phyloP scores from a whole-genome alignment of 805 yeast species.

The Monosporozyma aerobia region DNA sequence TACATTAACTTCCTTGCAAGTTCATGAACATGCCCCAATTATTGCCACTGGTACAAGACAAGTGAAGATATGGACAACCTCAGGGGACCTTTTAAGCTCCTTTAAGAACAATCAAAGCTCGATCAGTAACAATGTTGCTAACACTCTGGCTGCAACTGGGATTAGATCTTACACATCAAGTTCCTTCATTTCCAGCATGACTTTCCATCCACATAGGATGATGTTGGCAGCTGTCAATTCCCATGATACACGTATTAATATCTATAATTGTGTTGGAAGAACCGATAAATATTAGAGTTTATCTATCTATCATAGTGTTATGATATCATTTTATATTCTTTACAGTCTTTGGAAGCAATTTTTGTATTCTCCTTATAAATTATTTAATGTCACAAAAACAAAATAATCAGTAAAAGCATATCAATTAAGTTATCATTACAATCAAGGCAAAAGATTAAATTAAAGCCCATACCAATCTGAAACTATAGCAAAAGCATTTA shows the following conservation, averaged over 20 bases:
- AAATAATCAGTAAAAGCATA: too few species aligned
- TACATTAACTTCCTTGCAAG: conserved; percentile 56
- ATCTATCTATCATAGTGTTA: neutral
- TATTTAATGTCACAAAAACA: neutral
- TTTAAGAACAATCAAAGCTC: conserved; percentile 38
- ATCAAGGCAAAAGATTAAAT: neutral
- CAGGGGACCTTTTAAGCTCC: conserved; percentile 62
- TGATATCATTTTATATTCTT: neutral
- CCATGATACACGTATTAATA: conserved; percentile 62
- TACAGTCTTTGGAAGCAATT: neutral
- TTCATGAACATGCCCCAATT: conserved; percentile 95
- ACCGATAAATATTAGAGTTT: neutral
- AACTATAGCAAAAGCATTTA: neutral
- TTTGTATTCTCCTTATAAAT: neutral
- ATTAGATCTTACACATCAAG: conserved; percentile 25
- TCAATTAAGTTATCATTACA: neutral
- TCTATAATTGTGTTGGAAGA: conserved; percentile 39
- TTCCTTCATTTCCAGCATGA: conserved; percentile 52
- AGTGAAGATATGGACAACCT: conserved; percentile 75
- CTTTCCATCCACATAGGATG: conserved; percentile 93
- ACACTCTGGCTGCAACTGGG: conserved; percentile 27
- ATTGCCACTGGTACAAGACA: conserved; percentile 79
- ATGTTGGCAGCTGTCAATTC: conserved; percentile 77
- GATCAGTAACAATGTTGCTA: conserved; percentile 24
- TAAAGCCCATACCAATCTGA: too few species aligned